Base-by-base conservation (phyloP, 73 alveolate genomes). In the Paramecium primaurelia region DNA sequence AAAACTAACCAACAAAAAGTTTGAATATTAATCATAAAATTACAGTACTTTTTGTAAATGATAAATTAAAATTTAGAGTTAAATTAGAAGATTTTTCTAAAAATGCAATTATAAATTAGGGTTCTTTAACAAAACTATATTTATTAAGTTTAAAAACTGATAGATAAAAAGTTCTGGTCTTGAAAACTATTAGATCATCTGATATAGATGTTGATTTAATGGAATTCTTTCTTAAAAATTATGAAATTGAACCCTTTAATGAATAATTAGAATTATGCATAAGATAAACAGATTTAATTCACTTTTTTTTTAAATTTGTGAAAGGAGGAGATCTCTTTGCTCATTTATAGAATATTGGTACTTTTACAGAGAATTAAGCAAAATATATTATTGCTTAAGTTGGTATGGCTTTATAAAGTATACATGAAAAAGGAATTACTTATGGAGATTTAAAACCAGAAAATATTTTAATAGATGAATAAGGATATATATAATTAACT, bases 381-480 rank as follows among this genome's bases (percentile, higher is more conserved):
- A 80, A 80, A 44, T 45, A 32, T 42, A 80, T 80, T 45, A 32
- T 80, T 10, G 47, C 77, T 8, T 80, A 80, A 10, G 58, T 80
- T 18, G 91, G 45, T 7, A 18, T 42, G 18, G 91, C 75, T 9
- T 45, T 80, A 80, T 45, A 26, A n/a, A 16, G 42, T 32, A 28
- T 80, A 0, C 91, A 80, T 80, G 91, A 80, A 47, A 80, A 47
- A 26, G 91, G 91, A 8, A 45, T 80, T 12, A 80, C 58, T n/a
- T 80, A 26, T 80, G 91, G 91, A 80, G 91, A 80, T 44, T 22
- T 80, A 44, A 80, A 80, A 80, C 91, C 91, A 4, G 91, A 80
- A 80, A 80, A 80, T 18, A 64, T 80, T 22, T 36, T 80, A 26
- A 47, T 80, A 0, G 73, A 80, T 80, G 91, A 80, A 45, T n/a